phyloP scores from a whole-genome alignment of 2,329 filamentous ascomycete species.

The Tympanopsis confertula region DNA sequence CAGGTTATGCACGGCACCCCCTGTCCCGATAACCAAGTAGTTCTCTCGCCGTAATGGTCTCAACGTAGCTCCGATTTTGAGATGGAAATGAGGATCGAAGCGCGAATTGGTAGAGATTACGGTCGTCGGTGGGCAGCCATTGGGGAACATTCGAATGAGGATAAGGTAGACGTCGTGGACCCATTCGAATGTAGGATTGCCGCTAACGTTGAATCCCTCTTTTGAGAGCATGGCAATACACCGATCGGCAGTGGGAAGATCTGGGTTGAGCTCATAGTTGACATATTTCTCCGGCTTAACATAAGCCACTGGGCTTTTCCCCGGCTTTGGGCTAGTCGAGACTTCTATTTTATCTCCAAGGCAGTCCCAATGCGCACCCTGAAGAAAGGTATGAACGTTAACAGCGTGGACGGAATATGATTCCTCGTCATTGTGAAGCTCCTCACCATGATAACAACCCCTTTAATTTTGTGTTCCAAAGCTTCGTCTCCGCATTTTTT shows the following conservation, averaged over 20 bases:
- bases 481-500: slow-evolving; percentile 53
- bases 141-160: slow-evolving; percentile 58
- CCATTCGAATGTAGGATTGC: slow-evolving; percentile 52
- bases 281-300: slow-evolving; percentile 55
- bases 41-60: slow-evolving; percentile 39
- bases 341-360: slow-evolving; percentile 44
- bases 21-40: slow-evolving; percentile 43
- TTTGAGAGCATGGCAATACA: slow-evolving; percentile 35
- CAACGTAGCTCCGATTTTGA: slow-evolving; percentile 44
- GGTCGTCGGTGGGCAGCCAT: slow-evolving; percentile 52
- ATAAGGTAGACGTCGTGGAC: slow-evolving; percentile 64
- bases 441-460: slow-evolving; percentile 52
- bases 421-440: background rate
- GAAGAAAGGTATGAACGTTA: background rate
- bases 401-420: background rate
- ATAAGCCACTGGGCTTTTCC: slow-evolving; percentile 53
- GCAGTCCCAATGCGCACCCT: slow-evolving; percentile 58
- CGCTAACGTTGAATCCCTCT: slow-evolving; percentile 39
- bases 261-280: slow-evolving; percentile 47
- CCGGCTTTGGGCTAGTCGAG: slow-evolving; percentile 44
- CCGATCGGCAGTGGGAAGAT: slow-evolving; percentile 36
- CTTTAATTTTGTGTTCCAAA: slow-evolving; percentile 44
- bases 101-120: slow-evolving; percentile 27
- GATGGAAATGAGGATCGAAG: slow-evolving; percentile 27
- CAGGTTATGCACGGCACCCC: slow-evolving; percentile 60